Base-by-base conservation (phyloP, 2,329 filamentous ascomycete genomes). In the Fusarium aywerte region DNA sequence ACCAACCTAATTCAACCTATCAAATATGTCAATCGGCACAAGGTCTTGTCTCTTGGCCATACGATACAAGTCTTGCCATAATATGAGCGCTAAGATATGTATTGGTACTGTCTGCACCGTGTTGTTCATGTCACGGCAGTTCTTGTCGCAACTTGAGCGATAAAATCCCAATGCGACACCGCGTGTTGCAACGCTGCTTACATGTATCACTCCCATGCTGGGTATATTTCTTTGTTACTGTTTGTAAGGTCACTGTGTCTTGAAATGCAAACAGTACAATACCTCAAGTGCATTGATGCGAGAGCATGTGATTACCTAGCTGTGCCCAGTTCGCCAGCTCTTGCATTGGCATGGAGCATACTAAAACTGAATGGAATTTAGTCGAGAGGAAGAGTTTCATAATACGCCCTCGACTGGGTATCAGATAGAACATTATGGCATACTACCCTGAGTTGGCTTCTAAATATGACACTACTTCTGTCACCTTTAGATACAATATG, bases 261-360 rank as follows among this genome's bases (percentile, higher is more conserved):
- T 35, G 20, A 27, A 32, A 58, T n/a, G 23, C 31, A n/a, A 32
- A n/a, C 20, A 20, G 23, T 9, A 27, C 38, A n/a, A 27, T 38
- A 10, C 38, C 38, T 38, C n/a, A 33, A 31, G n/a, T 55, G 67
- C 58, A 65, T 65, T 38, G 18, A 59, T 42, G 67, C 12, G 42
- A 42, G 58, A 47, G 49, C 67, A 70, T 65, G 67, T 62, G 67
- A 68, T 57, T 11, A 52, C 20, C 25, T 10, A 52, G 25, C 25
- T 10, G 13, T 47, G 27, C 11, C 11, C 25, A 47, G 21, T 27
- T n/a, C 45, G 20, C 21, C 5, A 45, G 21, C 32, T 20, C 25
- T 29, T 27, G 25, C 31, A 21, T 49, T 12, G 11, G 31, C 21
- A 49, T 18, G 7, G 13, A 36, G 18, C n/a, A n/a, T 10, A 9